Evolutionary conservation across 2,329 filamentous ascomycete species (phyloP).

Genomic region (Aureobasidium pullulans): DNA sequence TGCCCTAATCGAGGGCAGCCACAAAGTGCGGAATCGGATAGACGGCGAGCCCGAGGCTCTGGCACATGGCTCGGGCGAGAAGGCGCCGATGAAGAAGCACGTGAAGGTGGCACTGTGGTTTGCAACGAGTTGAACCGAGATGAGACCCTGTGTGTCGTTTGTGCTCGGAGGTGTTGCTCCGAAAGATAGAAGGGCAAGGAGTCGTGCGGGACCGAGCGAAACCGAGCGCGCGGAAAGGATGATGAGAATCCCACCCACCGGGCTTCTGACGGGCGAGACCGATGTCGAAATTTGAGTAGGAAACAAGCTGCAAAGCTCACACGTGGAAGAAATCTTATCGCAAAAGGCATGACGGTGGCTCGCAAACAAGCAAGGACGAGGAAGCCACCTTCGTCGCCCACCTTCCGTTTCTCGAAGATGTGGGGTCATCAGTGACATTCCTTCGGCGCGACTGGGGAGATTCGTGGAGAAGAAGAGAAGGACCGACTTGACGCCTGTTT

Average conservation of each 20-base stretch:
- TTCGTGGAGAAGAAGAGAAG: conserved; percentile 2
- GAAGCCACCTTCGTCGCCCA: background rate
- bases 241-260: background rate
- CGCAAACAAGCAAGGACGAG: background rate
- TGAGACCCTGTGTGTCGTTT: background rate
- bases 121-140: conserved; percentile 5
- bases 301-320: background rate
- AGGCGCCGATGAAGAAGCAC: background rate
- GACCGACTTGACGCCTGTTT: background rate
- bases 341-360: background rate
- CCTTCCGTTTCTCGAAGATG: conserved; percentile 3
- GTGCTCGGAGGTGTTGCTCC: background rate
- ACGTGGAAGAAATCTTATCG: background rate
- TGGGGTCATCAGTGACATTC: conserved; percentile 9
- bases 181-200: background rate
- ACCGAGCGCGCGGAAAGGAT: background rate
- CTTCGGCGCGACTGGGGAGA: background rate
- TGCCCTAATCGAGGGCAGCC: background rate
- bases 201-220: background rate
- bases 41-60: background rate
- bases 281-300: background rate
- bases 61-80: background rate
- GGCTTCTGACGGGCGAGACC: background rate
- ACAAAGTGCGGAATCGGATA: background rate
- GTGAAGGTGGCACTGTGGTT: background rate